phyloP scores from a whole-genome alignment of 2,329 filamentous ascomycete genomes.

The Metarhizium humberi region DNA sequence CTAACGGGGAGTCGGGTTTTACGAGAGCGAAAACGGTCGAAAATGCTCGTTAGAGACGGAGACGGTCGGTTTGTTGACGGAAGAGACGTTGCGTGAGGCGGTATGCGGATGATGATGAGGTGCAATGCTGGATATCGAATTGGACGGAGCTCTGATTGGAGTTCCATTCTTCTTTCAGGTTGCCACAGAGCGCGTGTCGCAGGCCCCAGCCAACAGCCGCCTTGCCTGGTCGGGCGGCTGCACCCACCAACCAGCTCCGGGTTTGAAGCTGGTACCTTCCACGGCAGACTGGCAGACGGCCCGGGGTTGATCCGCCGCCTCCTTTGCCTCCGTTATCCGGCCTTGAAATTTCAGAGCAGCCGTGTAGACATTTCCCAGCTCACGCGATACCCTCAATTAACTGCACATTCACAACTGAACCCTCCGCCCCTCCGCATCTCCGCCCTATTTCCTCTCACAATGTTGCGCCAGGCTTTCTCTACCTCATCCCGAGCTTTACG shows the following conservation, averaged over 20 bases:
- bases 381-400: constrained; percentile 2
- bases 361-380: not conserved
- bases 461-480: constrained; percentile 37
- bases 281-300: constrained; percentile 10
- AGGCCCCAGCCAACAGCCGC: not conserved
- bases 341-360: constrained; percentile 20
- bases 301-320: constrained; percentile 19
- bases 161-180: constrained; percentile 14
- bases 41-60: not conserved
- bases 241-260: not conserved
- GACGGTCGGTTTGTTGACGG: not conserved
- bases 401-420: constrained; percentile 6
- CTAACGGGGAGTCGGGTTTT: not conserved
- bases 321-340: constrained; percentile 5
- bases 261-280: constrained; percentile 3
- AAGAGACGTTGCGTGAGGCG: not conserved
- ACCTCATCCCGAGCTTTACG: constrained; percentile 35
- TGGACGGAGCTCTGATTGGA: constrained; percentile 1
- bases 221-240: not conserved
- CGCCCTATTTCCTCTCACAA: constrained; percentile 16
- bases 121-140: not conserved
- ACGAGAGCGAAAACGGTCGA: not conserved
- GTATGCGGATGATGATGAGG: not conserved
- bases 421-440: constrained; percentile 7
- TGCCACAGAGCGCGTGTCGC: constrained; percentile 22